These are phyloP conservation scores for Albophoma yamanashiensis DNA, from an alignment of 2,329 filamentous ascomycete species.

Conservation along the genomic window DNA sequence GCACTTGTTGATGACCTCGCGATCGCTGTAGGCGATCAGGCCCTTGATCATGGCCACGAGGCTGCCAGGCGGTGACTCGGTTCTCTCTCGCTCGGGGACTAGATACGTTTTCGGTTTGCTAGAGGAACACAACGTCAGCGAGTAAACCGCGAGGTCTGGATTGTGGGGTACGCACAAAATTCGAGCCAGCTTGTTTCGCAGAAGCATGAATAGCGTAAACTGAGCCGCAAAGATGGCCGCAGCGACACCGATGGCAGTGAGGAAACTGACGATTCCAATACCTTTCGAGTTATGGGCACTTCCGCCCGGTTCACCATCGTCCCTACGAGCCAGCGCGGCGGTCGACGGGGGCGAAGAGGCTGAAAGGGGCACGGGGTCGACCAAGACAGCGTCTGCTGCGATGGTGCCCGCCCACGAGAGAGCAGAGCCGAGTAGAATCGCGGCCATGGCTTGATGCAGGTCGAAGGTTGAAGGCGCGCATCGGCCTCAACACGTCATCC, in stretches of 20 bases:
- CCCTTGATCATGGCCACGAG: constrained; percentile 40
- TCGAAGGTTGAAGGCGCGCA: not conserved
- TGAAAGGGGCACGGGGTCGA: not conserved
- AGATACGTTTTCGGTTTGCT: constrained; percentile 79
- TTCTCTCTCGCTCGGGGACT: constrained; percentile 75
- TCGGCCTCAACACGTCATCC: not conserved
- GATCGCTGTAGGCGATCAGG: constrained; percentile 58
- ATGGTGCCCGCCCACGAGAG: not conserved
- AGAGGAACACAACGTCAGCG: not conserved
- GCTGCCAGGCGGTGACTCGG: constrained; percentile 55
- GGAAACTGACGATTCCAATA: constrained; percentile 34
- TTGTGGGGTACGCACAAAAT: constrained; percentile 58
- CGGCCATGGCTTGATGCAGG: not conserved
- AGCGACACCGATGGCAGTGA: constrained; percentile 54
- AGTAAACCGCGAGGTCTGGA: not conserved
- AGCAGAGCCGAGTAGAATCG: not conserved
- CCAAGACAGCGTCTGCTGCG: not conserved
- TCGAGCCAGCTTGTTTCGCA: constrained; percentile 67
- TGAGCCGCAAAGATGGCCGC: constrained; percentile 53
- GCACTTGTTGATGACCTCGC: constrained; percentile 88
- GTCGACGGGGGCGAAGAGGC: not conserved
- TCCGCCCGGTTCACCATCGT: not conserved
- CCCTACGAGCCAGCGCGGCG: not conserved
- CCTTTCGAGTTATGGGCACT: constrained; percentile 32
- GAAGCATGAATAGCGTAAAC: constrained; percentile 59